Base-by-base conservation (phyloP, 257 asterid genomes). In the Scutellaria baicalensis region DNA sequence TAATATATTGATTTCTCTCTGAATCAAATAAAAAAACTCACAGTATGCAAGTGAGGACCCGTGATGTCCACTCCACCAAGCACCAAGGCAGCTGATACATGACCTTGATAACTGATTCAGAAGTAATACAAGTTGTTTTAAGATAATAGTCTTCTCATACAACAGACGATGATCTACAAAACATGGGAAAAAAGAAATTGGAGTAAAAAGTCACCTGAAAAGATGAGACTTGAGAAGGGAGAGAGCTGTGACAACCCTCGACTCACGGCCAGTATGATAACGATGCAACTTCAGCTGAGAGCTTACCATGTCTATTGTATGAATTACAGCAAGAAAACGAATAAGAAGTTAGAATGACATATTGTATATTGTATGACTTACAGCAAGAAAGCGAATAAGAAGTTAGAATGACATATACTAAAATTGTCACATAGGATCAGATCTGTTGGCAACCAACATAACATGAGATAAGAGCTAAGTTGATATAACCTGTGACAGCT, bases 1-100 rank as follows among this genome's bases (percentile, higher is more conserved):
- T 27, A 66, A 31, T 3, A 38, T 2, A 50, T 49, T 33, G 27
- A 40, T 11, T 21, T 35, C 33, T 8, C 49, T 33, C 42, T 9
- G 35, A 56, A 47, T 3, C 27, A 35, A 35, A 54, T 14, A 51
- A 73, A 65, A 31, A 61, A 75, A 88, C 96, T 83, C 80, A 93
- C 98, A 9, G 95, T 93, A 64, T 93, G 98, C 80, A 93, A 76
- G 72, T 90, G 98, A 18, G 98, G 98, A 59, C 98, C 98, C 0
- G 92, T 85, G 63, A 87, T 75, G 59, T 93, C 98, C 72, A 93
- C 98, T 57, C 98, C 98, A 57, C 97, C 98, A 18, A 93, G 96
- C 66, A 93, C 98, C 85, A 93, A 81, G 31, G 97, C 98, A 75
- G 97, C 98, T 31, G 90, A 84, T 21, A 90, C 97, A 77, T 90